Evolutionary conservation across 805 yeast species (phyloP), one percentile per base, ranked within the genome.

Genomic region (Komagataella phaffii): DNA sequence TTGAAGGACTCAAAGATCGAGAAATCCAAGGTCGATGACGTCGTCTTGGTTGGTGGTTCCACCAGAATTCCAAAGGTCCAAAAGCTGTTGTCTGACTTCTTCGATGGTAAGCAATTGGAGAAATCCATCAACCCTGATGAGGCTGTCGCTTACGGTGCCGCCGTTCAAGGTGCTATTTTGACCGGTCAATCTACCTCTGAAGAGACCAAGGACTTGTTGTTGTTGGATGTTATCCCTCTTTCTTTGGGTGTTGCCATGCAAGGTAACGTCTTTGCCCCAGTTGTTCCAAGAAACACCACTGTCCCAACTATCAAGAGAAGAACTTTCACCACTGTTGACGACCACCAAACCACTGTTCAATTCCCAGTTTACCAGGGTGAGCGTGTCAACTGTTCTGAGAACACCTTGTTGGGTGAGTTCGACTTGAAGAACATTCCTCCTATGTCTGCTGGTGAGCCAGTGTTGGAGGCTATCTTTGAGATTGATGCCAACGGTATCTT

Each of bases 61-160:
- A 90, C 97, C 61, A 89, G 96, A 84, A 89, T 89, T 75, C 97
- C 97, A 76, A 89, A 87, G 77, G 83, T 90, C 60, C 96, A 89
- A 77, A 89, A 88, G 75, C 79, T 90, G 65, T 96, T 89, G 50
- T 85, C 96, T 59, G 97, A 90, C 73, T 89, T 83, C 83, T 89
- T 90, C 81, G 87, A 89, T 72, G 96, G 96, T 69, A 90, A 89
- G 77, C 96, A 89, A 75, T 96, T 95, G 73, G 88, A 88, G 79
- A 86, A 83, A 76, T 87, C 96, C 51, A 89, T 89, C 73, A 89
- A 89, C 81, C 96, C 97, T 62, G 97, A 89, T 79, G 97, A 89
- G 77, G 97, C 97, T 65, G 97, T 89, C 72, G 97, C 97, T 66
- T 89, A 89, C 76, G 96, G 97, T 84, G 97, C 97, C 61, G 96